These are phyloP conservation scores for Fraxinus sp. DNA, from an alignment of 305 asterid species.

Conservation along the genomic window DNA sequence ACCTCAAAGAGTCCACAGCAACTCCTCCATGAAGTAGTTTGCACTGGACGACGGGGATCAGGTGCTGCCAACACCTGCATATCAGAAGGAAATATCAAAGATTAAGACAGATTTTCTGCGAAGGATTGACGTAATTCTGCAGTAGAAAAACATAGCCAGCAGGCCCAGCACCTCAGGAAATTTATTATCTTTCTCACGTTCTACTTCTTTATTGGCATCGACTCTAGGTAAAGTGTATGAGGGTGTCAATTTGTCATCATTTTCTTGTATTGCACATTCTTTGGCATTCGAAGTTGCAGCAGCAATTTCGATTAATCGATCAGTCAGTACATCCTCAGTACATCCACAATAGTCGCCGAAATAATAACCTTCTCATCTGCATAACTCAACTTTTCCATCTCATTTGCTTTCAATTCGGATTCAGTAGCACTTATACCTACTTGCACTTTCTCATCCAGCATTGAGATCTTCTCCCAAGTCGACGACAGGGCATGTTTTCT, in stretches of 20 bases:
- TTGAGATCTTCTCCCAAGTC: neutral
- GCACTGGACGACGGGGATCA: neutral
- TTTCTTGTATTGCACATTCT: neutral
- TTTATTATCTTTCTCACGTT: neutral
- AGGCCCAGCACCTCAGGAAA: neutral
- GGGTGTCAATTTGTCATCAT: neutral
- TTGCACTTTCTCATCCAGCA: neutral
- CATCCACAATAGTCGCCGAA: neutral
- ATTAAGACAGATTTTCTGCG: neutral
- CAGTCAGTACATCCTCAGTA: neutral
- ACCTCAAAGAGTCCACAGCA: neutral
- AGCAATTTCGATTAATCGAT: neutral
- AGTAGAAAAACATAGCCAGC: neutral
- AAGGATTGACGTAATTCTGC: neutral
- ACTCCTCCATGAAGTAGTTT: neutral
- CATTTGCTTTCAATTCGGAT: neutral
- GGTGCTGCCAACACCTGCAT: neutral
- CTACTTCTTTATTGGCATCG: neutral
- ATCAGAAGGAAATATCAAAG: neutral
- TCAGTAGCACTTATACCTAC: neutral
- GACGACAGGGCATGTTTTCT: neutral
- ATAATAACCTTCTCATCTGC: neutral
- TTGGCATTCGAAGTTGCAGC: neutral
- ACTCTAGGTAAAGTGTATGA: neutral
- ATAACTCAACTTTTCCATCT: neutral